phyloP scores from a whole-genome alignment of 345 rosid species.

The Kernera saxatilis region DNA sequence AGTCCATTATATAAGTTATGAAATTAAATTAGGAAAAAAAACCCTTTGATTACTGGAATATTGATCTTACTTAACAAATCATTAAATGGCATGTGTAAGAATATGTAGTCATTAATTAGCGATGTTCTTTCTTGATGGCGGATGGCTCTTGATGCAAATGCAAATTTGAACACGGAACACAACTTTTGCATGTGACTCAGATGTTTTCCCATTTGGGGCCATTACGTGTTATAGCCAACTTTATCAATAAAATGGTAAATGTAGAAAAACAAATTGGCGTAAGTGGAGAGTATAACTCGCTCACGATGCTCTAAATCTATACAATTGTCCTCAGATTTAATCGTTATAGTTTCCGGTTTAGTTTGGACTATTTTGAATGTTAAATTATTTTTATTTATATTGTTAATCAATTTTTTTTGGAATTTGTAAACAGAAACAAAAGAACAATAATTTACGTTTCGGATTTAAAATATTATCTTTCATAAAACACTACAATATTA shows the following conservation, averaged over 20 bases:
- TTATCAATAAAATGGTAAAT: not conserved
- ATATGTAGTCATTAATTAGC: not conserved
- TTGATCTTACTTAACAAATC: not conserved
- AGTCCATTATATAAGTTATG: not conserved
- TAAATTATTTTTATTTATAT: too few species aligned
- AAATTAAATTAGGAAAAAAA: not conserved
- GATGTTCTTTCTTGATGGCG: not conserved
- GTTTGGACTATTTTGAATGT: too few species aligned
- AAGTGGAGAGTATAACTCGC: not conserved
- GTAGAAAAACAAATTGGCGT: not conserved
- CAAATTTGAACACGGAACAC: not conserved
- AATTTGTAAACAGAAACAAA: too few species aligned
- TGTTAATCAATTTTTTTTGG: too few species aligned
- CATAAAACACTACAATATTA: too few species aligned
- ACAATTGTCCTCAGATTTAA: too few species aligned
- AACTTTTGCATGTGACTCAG: not conserved
- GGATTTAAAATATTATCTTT: too few species aligned
- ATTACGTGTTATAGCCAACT: not conserved
- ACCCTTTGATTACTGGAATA: not conserved
- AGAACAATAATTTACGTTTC: too few species aligned
- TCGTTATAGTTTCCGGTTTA: too few species aligned
- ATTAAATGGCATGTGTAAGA: not conserved
- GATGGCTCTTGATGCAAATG: not conserved
- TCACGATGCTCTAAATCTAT: too few species aligned
- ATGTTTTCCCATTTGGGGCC: not conserved